These are phyloP conservation scores for Porphyridium purpureum DNA, from an alignment of 23 red algal genomes.

Conservation along the genomic window DNA sequence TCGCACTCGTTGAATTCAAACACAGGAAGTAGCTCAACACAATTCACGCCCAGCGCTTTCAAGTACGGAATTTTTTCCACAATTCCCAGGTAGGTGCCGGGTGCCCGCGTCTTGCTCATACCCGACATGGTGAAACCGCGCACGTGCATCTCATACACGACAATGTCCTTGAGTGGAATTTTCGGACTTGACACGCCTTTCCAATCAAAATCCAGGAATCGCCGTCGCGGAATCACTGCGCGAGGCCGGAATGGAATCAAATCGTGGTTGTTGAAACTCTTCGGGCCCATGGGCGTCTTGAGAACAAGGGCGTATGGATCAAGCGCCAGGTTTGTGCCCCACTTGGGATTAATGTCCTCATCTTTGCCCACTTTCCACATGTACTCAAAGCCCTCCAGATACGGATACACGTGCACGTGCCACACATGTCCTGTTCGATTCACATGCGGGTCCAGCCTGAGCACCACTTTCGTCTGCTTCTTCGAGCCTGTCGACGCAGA, in stretches of 20 bases:
- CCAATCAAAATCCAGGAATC: slow-evolving; percentile 67
- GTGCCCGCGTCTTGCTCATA: neutral
- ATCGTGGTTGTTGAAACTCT: slow-evolving; percentile 14
- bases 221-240: slow-evolving; percentile 20
- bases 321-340: slow-evolving; percentile 48
- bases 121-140: slow-evolving; percentile 46
- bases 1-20: slow-evolving; percentile 98
- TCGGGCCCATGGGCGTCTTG: slow-evolving; percentile 12
- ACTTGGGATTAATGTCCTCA: slow-evolving; percentile 19
- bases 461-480: neutral
- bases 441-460: neutral
- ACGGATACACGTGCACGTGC: slow-evolving; percentile 8
- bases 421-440: slow-evolving; percentile 14
- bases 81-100: slow-evolving; percentile 58
- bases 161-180: slow-evolving; percentile 37
- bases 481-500: too few relatives aligned
- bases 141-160: slow-evolving; percentile 96
- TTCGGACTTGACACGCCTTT: slow-evolving; percentile 38
- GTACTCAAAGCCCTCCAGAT: slow-evolving; percentile 14
- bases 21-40: slow-evolving; percentile 78
- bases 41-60: slow-evolving; percentile 69
- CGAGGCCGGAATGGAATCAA: slow-evolving; percentile 24
- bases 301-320: slow-evolving; percentile 70
- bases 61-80: slow-evolving; percentile 88
- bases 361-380: slow-evolving; percentile 45